Conservation (phyloP, 208 protist genomes). For the Wallacemonas sp. region DNA sequence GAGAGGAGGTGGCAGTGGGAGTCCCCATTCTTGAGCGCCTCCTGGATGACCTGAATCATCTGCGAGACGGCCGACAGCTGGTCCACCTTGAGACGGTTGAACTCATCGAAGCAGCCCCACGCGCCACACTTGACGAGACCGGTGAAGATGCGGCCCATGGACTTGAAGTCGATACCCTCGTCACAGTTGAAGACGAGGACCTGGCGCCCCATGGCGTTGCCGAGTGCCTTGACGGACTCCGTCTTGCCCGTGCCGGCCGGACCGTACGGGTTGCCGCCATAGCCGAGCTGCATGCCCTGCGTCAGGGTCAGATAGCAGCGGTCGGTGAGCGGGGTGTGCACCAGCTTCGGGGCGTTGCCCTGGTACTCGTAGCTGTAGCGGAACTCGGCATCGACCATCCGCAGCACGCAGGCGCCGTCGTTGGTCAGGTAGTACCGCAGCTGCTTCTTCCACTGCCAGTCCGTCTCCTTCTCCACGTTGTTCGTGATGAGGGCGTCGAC, state of each 20-base stretch:
- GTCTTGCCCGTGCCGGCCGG: slow-evolving; percentile 99
- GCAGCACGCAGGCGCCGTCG: slow-evolving; percentile 72
- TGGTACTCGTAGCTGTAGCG: slow-evolving; percentile 99
- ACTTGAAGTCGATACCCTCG: slow-evolving; percentile 99
- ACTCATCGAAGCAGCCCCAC: slow-evolving; percentile 99
- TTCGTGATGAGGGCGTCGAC: slow-evolving; percentile 87
- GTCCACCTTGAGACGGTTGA: slow-evolving; percentile 98
- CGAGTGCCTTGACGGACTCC: slow-evolving; percentile 98
- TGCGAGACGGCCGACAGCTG: slow-evolving; percentile 98
- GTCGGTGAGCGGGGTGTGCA: slow-evolving; percentile 98
- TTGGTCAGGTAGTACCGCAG: slow-evolving; percentile 94
- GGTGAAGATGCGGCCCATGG: slow-evolving; percentile 99
- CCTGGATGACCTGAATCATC: slow-evolving; percentile 99
- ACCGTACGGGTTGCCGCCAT: slow-evolving; percentile 98
- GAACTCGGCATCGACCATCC: slow-evolving; percentile 96
- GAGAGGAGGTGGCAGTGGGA: slow-evolving; percentile 89
- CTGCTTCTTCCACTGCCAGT: slow-evolving; percentile 98
- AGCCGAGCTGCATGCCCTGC: slow-evolving; percentile 97
- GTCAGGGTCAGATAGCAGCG: slow-evolving; percentile 98
- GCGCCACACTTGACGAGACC: slow-evolving; percentile 98
- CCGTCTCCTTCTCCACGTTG: slow-evolving; percentile 72
- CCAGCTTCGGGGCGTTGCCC: slow-evolving; percentile 97
- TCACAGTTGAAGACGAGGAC: slow-evolving; percentile 99
- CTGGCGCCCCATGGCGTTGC: slow-evolving; percentile 96
- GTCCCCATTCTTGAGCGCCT: slow-evolving; percentile 94